A percentile compares a stretch with the other conserved stretches of the same genome.
Conservation (phyloP, 192 early-diverging fungal species). For the Glomus cerebriforme region DNA sequence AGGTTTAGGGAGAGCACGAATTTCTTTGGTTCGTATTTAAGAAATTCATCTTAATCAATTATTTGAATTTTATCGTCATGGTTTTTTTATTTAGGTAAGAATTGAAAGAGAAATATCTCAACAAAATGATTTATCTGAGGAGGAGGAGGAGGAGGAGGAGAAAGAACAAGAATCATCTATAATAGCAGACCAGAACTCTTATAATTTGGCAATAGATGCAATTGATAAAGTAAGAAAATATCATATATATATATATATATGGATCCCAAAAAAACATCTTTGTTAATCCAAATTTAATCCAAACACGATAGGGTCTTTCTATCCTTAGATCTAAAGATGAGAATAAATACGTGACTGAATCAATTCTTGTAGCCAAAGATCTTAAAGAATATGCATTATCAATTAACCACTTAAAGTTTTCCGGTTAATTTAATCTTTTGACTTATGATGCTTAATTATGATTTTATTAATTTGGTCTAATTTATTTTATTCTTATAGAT, state of each 20-base stretch:
- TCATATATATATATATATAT: not conserved
- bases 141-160: not conserved
- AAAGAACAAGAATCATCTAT: not conserved
- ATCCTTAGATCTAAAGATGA: conserved; percentile 4
- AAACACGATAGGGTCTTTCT: conserved; percentile 7
- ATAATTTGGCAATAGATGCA: not conserved
- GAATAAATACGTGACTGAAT: not conserved
- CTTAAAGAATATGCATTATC: conserved; percentile 12
- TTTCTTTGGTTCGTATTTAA: not conserved
- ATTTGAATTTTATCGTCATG: not conserved
- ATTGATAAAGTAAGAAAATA: not conserved
- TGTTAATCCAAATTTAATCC: too few relatives aligned
- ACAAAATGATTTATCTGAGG: not conserved
- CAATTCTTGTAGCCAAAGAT: conserved; percentile 9
- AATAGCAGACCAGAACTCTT: not conserved
- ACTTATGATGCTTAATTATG: not conserved
- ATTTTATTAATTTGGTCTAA: not conserved
- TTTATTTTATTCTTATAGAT: not conserved
- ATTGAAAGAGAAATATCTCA: not conserved
- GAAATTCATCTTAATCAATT: not conserved
- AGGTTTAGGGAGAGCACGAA: not conserved
- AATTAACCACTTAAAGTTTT: not conserved
- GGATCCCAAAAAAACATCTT: not conserved
- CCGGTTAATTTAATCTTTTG: not conserved
- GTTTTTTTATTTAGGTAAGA: not conserved